Evolutionary conservation across 2,329 filamentous ascomycete genomes (phyloP).

Genomic region (Fusarium musae): DNA sequence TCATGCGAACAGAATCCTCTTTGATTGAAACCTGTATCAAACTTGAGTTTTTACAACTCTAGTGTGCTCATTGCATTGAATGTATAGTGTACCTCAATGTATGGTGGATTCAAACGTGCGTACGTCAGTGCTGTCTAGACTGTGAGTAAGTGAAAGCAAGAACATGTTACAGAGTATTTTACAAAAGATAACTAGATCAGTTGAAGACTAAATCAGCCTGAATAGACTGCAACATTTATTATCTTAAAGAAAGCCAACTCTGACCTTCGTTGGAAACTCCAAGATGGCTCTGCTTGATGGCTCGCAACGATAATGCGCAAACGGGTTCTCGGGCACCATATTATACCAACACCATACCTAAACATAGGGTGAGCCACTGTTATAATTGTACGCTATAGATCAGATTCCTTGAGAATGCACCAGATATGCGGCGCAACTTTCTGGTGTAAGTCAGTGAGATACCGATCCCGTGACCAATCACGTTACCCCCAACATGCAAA

Average conservation of each 20-base stretch:
- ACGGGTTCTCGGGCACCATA: background rate
- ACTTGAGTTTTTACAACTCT: no score
- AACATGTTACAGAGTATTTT: background rate
- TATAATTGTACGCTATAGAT: background rate
- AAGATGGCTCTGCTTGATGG: background rate
- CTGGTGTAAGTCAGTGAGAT: background rate
- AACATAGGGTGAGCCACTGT: no score
- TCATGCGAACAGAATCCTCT: background rate
- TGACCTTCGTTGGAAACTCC: background rate
- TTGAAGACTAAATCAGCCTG: fast-evolving
- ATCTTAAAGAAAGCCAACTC: background rate
- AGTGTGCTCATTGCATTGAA: background rate
- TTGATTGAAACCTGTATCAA: no score
- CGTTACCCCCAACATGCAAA: slow-evolving; percentile 13
- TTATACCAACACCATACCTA: background rate
- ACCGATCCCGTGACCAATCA: slow-evolving; percentile 27
- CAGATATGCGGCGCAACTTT: background rate
- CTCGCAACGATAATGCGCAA: background rate
- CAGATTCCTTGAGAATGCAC: background rate
- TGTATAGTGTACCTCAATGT: no score
- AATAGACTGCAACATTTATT: background rate
- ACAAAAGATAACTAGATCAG: background rate
- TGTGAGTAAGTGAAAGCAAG: background rate
- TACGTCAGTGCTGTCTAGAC: background rate
- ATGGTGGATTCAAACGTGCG: background rate